phyloP scores from a whole-genome alignment of 768 basidiomycete genomes.

The Lyophyllum atratum region DNA sequence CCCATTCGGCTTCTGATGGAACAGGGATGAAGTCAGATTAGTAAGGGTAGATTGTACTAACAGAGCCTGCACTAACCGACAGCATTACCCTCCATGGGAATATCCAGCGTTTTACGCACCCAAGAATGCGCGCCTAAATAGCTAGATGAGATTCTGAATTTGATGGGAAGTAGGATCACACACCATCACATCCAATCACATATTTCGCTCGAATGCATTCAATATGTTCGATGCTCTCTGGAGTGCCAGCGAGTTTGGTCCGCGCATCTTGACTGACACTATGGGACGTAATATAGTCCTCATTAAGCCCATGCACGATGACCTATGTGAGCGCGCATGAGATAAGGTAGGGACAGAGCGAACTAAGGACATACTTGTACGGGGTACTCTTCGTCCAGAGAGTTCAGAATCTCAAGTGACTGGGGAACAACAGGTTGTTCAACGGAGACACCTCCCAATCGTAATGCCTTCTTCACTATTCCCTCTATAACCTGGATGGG shows the following conservation, averaged over 20 bases:
- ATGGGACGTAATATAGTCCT: neutral
- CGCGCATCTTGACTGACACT: neutral
- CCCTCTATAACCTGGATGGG: neutral
- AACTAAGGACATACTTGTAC: neutral
- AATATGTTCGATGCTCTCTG: neutral
- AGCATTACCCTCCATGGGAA: neutral
- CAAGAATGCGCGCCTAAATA: conserved; percentile 4
- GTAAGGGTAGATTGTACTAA: neutral
- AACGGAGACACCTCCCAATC: neutral
- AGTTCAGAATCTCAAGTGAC: neutral
- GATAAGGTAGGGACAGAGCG: neutral
- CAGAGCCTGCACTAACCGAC: neutral
- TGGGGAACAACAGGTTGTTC: neutral
- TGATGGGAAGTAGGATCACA: neutral
- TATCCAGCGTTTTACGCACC: neutral
- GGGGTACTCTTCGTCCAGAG: neutral
- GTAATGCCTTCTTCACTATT: neutral
- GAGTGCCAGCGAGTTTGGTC: neutral
- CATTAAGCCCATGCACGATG: neutral
- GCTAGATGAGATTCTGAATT: neutral
- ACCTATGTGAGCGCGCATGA: neutral
- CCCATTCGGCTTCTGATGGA: neutral
- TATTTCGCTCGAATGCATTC: neutral
- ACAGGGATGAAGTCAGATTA: neutral
- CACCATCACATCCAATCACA: conserved; percentile 4